Base-by-base conservation (phyloP, 2,329 filamentous ascomycete species). In the Aspergillus sp. region DNA sequence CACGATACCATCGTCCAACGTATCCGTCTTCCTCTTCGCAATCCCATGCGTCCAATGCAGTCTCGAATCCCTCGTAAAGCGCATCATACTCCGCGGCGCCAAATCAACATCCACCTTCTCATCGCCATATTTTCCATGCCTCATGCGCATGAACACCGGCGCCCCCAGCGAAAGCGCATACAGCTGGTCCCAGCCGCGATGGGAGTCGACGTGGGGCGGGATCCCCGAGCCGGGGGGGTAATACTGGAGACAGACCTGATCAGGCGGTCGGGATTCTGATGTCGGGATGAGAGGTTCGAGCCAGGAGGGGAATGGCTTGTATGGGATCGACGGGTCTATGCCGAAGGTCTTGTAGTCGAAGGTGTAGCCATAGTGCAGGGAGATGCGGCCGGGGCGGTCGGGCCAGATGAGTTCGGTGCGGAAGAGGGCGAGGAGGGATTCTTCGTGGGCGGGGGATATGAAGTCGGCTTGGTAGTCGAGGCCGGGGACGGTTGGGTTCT, bases 181-280 rank as follows among this genome's bases (percentile, higher is more conserved):
- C 9, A 74, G 68, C 58, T 71, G 70, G 44, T 74, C 72, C 56
- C 70, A 82, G 8, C 76, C 70, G 50, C 72, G 75, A 68, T 86
- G 84, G 3, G 84, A 84, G 69, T 86, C 84, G 53, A 83, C 83
- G 63, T 86, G 84, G 0, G 84, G 84, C 9, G 84, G 84, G 62
- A 86, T 86, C 2, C 84, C 84, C 0, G 80, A 75, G 6, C 84
- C 84, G 0, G 84, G 84, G 0, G 84, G 81, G 65, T 86, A 86
- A 66, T 85, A 80, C 70, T 86, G 84, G 15, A 85, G 71, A 62
- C 83, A 86, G 62, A 86, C 82, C 66, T 86, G 84, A 52, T 85
- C 82, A 0, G 82, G 82, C 0, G 74, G 75, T 0, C 79, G 74
- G 2, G 61, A 61, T 57, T 82, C 80, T 0, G 74, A 70, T 2